phyloP scores from a whole-genome alignment of 441 rosid genomes.

The Bocquillonia castaneifolia region DNA sequence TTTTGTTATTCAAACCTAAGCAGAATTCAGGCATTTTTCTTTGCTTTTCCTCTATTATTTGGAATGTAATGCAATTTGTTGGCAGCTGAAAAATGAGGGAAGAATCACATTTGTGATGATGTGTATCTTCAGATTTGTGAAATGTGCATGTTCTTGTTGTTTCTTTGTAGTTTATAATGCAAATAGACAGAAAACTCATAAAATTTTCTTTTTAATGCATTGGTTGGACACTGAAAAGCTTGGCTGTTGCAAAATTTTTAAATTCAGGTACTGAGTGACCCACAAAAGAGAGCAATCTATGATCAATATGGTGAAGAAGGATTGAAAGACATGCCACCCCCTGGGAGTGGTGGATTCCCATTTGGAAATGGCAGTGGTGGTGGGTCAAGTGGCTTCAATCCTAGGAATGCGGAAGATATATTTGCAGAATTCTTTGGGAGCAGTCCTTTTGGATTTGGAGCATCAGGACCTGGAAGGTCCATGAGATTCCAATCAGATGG shows the following conservation, averaged over 20 bases:
- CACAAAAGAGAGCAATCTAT: constrained; percentile 67
- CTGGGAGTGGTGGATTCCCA: constrained; percentile 41
- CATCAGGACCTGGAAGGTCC: constrained; percentile 64
- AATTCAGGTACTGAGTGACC: constrained; percentile 77
- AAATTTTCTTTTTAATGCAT: too few relatives aligned
- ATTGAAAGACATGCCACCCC: constrained; percentile 66
- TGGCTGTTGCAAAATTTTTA: too few relatives aligned
- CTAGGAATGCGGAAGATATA: constrained; percentile 90
- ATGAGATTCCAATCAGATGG: constrained; percentile 73
- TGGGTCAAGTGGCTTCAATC: constrained; percentile 65
- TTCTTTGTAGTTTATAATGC: neutral
- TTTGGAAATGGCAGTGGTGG: constrained; percentile 30
- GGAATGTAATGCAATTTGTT: neutral
- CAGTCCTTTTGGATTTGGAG: constrained; percentile 77
- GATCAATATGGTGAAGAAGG: constrained; percentile 95
- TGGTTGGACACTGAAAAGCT: too few relatives aligned
- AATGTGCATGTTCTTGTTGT: neutral
- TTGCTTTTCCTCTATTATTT: neutral
- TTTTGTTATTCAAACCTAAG: too few relatives aligned
- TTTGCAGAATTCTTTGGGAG: constrained; percentile 93
- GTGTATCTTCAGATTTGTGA: neutral
- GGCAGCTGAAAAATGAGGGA: neutral
- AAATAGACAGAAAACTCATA: neutral
- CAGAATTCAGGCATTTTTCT: too few relatives aligned
- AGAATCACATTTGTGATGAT: neutral